phyloP scores from a whole-genome alignment of 257 asterid genomes.

The Prunella vulgaris region DNA sequence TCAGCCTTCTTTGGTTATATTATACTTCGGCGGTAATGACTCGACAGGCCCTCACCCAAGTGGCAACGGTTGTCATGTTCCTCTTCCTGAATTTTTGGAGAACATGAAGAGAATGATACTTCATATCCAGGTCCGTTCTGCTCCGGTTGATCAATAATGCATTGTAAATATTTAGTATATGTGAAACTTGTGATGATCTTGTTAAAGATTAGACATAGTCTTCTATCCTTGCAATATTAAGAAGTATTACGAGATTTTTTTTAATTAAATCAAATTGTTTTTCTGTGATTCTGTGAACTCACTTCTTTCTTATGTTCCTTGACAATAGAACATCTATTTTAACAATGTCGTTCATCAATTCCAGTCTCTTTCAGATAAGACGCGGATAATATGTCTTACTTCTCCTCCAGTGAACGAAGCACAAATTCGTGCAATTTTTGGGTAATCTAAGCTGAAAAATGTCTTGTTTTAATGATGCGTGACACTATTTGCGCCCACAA shows the following conservation, averaged over 20 bases:
- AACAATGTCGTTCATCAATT: constrained; percentile 11
- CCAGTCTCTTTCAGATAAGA: constrained; percentile 69
- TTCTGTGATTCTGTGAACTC: neutral
- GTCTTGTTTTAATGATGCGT: neutral
- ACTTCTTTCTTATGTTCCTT: neutral
- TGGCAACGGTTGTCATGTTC: constrained; percentile 58
- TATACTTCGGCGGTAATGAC: constrained; percentile 71
- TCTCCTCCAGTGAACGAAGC: constrained; percentile 71
- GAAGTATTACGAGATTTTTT: too few species aligned
- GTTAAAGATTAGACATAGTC: neutral
- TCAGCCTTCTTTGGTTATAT: constrained; percentile 61
- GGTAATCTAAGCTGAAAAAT: constrained; percentile 30
- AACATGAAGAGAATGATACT: constrained; percentile 51
- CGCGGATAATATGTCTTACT: constrained; percentile 61
- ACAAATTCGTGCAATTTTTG: constrained; percentile 36
- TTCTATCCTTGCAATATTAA: too few species aligned
- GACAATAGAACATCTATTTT: neutral
- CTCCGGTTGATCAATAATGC: neutral
- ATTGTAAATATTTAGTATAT: too few species aligned
- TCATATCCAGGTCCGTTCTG: constrained; percentile 48
- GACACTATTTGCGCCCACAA: too few species aligned
- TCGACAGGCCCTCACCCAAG: constrained; percentile 41
- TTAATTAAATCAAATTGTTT: too few species aligned
- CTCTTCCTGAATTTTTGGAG: constrained; percentile 52
- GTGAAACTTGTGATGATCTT: neutral